phyloP scores from a whole-genome alignment of 2,329 filamentous ascomycete genomes.

The Xylaria digitata region DNA sequence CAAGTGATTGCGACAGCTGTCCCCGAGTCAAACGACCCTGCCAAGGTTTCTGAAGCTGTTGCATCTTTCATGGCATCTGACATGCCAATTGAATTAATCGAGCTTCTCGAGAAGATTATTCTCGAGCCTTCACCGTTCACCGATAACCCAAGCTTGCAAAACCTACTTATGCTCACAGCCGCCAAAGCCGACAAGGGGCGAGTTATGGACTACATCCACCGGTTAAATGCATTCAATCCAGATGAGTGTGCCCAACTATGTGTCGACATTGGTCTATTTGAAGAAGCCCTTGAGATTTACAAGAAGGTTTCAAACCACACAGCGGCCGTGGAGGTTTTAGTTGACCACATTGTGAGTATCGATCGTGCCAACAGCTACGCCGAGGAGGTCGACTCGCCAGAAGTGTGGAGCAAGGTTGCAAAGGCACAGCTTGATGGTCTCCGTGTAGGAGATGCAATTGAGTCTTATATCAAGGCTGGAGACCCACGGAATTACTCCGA shows the following conservation, averaged over 20 bases:
- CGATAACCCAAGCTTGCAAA: slow-evolving; percentile 96
- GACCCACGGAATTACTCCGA: slow-evolving; percentile 94
- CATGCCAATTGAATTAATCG: slow-evolving; percentile 92
- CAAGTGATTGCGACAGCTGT: slow-evolving; percentile 97
- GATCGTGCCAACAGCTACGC: slow-evolving; percentile 96
- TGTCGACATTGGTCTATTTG: slow-evolving; percentile 92
- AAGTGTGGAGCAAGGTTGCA: slow-evolving; percentile 98
- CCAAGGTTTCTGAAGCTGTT: slow-evolving; percentile 94
- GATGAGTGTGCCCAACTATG: slow-evolving; percentile 94
- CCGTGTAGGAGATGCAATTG: slow-evolving; percentile 89
- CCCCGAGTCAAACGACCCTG: slow-evolving; percentile 89
- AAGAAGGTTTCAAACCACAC: slow-evolving; percentile 95
- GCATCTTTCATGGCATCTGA: slow-evolving; percentile 92
- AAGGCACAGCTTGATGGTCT: slow-evolving; percentile 98
- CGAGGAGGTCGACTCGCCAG: slow-evolving; percentile 90
- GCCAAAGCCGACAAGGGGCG: slow-evolving; percentile 95
- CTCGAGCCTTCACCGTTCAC: slow-evolving; percentile 99
- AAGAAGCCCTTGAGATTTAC: slow-evolving; percentile 98
- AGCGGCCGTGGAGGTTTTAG: slow-evolving; percentile 88
- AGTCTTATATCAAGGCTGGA: slow-evolving; percentile 95
- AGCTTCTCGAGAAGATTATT: slow-evolving; percentile 98
- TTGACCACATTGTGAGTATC: slow-evolving; percentile 97
- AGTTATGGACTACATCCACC: slow-evolving; percentile 96
- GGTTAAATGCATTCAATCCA: slow-evolving; percentile 87
- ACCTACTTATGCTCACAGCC: slow-evolving; percentile 94